phyloP scores from a whole-genome alignment of 305 asterid genomes.

The Solanum hybrid region DNA sequence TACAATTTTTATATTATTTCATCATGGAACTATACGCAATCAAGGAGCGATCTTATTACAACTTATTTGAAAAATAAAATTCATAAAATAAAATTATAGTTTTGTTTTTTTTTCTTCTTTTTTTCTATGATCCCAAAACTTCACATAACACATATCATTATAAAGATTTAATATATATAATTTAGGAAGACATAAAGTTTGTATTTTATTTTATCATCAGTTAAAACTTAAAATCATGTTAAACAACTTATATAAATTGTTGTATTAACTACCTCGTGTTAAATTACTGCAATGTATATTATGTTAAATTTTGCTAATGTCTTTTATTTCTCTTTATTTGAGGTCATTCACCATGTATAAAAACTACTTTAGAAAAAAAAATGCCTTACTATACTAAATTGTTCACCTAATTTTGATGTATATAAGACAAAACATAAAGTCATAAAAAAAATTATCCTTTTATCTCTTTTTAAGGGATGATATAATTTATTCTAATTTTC shows the following conservation, averaged over 20 bases:
- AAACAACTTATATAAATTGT: not conserved
- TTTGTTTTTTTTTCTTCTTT: too few relatives aligned
- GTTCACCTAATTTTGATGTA: not conserved
- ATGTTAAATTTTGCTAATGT: not conserved
- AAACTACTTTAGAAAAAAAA: not conserved
- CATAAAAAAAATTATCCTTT: not conserved
- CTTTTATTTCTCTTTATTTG: not conserved
- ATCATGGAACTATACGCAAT: too few relatives aligned
- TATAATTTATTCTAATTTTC: not conserved
- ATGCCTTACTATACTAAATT: not conserved
- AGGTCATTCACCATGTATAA: not conserved
- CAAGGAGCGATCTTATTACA: too few relatives aligned
- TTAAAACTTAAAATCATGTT: not conserved
- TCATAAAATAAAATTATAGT: too few relatives aligned
- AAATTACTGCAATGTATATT: not conserved
- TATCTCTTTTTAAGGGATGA: not conserved
- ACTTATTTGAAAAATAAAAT: too few relatives aligned
- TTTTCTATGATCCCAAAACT: too few relatives aligned
- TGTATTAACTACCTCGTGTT: not conserved
- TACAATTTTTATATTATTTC: too few relatives aligned
- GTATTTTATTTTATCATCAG: not conserved
- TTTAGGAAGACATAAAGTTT: not conserved
- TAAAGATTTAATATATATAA: too few relatives aligned
- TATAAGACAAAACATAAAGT: not conserved
- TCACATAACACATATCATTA: too few relatives aligned